These are phyloP conservation scores for Olyra latifolia DNA, from an alignment of 176 grass and related monocot species.

Conservation along the genomic window DNA sequence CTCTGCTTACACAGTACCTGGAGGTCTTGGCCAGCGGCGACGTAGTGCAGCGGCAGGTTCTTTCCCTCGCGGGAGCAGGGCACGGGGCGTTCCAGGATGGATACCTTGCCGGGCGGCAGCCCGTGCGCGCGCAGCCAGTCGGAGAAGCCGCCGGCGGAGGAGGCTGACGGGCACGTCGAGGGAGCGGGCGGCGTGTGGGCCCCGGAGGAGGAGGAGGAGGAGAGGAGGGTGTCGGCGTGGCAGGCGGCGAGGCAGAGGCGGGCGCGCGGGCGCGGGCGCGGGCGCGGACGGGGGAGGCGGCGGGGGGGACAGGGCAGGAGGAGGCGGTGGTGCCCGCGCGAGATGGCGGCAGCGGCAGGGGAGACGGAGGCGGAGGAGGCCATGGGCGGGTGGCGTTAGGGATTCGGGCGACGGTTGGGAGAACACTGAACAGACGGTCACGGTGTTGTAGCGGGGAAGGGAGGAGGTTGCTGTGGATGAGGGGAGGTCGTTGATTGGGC, in stretches of 20 bases:
- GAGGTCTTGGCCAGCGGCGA: conserved; percentile 71
- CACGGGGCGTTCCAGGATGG: conserved; percentile 64
- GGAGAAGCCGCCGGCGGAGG: conserved; percentile 49
- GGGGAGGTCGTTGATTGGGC: conserved; percentile 36
- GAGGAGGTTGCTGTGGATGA: conserved; percentile 38
- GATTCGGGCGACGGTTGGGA: conserved; percentile 25
- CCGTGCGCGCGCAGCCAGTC: conserved; percentile 66
- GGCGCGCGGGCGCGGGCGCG: conserved; percentile 7
- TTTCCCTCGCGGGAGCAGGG: conserved; percentile 59
- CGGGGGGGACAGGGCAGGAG: conserved; percentile 34
- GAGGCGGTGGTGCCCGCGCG: conserved; percentile 37
- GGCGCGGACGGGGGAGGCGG: conserved; percentile 25
- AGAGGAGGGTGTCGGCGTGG: conserved; percentile 62
- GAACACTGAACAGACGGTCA: too few species aligned
- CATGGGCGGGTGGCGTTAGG: conserved; percentile 23
- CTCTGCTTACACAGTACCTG: conserved; percentile 33
- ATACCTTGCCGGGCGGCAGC: conserved; percentile 64
- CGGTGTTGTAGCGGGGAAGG: conserved; percentile 11
- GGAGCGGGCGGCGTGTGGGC: conserved; percentile 1
- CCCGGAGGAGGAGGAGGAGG: conserved; percentile 21
- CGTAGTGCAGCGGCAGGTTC: conserved; percentile 63
- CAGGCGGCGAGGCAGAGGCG: conserved; percentile 37
- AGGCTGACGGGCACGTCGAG: conserved; percentile 36
- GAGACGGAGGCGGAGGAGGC: conserved; percentile 33
- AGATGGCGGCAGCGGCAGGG: conserved; percentile 23